Evolutionary conservation across 2,329 filamentous ascomycete species (phyloP).

Genomic region (Arthrobotrys sinensis): DNA sequence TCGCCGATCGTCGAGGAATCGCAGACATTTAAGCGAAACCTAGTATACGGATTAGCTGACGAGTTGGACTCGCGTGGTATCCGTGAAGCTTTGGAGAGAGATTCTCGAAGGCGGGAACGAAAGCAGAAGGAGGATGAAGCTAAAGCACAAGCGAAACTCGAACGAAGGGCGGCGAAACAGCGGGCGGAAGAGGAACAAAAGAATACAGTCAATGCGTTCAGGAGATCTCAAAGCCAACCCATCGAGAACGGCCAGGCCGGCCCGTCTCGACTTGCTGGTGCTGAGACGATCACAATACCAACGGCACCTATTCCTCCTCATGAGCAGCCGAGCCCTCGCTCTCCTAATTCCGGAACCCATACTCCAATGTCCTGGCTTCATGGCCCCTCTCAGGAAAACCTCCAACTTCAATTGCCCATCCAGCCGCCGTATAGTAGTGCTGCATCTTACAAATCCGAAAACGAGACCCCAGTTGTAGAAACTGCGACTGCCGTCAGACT

Average conservation of each 20-base stretch:
- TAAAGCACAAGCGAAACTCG: slow-evolving; percentile 76
- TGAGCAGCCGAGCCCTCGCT: slow-evolving; percentile 30
- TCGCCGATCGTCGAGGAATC: slow-evolving; percentile 75
- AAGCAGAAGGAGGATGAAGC: slow-evolving; percentile 79
- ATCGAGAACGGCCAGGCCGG: slow-evolving; percentile 56
- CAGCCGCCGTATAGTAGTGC: slow-evolving; percentile 32
- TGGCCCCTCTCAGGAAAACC: slow-evolving; percentile 63
- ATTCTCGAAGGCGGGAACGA: slow-evolving; percentile 83
- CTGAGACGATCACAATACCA: slow-evolving; percentile 65
- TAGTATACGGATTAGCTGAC: slow-evolving; percentile 81
- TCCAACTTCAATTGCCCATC: slow-evolving; percentile 37
- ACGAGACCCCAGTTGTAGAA: slow-evolving; percentile 46
- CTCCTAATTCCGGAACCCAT: slow-evolving; percentile 60
- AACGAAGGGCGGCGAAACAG: slow-evolving; percentile 78
- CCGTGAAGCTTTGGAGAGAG: slow-evolving; percentile 90
- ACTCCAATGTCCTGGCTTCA: slow-evolving; percentile 64
- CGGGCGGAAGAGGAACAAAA: slow-evolving; percentile 72
- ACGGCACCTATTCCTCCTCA: slow-evolving; percentile 20
- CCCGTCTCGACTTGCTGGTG: slow-evolving; percentile 61
- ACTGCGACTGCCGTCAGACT: slow-evolving; percentile 60
- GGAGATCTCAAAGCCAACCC: slow-evolving; percentile 39
- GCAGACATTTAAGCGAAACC: slow-evolving; percentile 69
- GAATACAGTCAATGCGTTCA: slow-evolving; percentile 38
- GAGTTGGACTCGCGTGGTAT: slow-evolving; percentile 87
- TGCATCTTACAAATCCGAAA: slow-evolving; percentile 48